These are phyloP conservation scores for Ceratocystis diversiconidia DNA, from an alignment of 2,329 filamentous ascomycete species.

Conservation along the genomic window DNA sequence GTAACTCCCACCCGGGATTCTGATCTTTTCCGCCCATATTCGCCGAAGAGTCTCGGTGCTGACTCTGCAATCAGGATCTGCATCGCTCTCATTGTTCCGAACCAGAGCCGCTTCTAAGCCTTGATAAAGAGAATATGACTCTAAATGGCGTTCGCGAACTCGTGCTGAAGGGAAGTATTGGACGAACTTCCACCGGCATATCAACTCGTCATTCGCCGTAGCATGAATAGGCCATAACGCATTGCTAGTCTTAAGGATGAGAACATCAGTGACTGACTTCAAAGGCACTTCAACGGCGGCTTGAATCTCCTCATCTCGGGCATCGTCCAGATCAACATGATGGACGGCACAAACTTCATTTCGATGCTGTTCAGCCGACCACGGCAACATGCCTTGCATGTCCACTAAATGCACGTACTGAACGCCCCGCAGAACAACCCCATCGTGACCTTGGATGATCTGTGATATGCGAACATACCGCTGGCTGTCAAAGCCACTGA, in stretches of 20 bases:
- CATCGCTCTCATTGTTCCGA: slow-evolving; percentile 25
- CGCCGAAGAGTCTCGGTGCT: slow-evolving; percentile 24
- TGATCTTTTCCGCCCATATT: slow-evolving; percentile 23
- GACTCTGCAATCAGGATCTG: slow-evolving; percentile 23
- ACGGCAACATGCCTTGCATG: slow-evolving; percentile 27
- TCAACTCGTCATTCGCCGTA: slow-evolving; percentile 28
- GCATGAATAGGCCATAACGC: slow-evolving; percentile 30
- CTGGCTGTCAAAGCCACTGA: slow-evolving; percentile 14
- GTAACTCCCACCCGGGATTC: slow-evolving; percentile 17
- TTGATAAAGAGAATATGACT: slow-evolving; percentile 20
- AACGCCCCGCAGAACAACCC: slow-evolving; percentile 26
- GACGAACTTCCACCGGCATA: slow-evolving; percentile 38
- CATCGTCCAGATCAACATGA: slow-evolving; percentile 28
- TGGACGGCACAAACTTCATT: slow-evolving; percentile 35
- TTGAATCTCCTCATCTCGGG: slow-evolving; percentile 24
- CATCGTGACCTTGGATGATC: slow-evolving; percentile 25
- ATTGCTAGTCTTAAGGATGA: slow-evolving; percentile 43
- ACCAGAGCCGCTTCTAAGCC: slow-evolving; percentile 27
- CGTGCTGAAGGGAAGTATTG: slow-evolving; percentile 22
- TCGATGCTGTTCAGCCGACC: slow-evolving; percentile 21
- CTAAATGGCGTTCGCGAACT: slow-evolving; percentile 16
- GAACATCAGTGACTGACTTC: slow-evolving; percentile 26
- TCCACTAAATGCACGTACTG: slow-evolving; percentile 27
- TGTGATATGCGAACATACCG: slow-evolving; percentile 24
- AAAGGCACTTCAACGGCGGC: slow-evolving; percentile 31